Evolutionary conservation across 345 rosid genomes (phyloP).

Genomic region (Garcia nutans): DNA sequence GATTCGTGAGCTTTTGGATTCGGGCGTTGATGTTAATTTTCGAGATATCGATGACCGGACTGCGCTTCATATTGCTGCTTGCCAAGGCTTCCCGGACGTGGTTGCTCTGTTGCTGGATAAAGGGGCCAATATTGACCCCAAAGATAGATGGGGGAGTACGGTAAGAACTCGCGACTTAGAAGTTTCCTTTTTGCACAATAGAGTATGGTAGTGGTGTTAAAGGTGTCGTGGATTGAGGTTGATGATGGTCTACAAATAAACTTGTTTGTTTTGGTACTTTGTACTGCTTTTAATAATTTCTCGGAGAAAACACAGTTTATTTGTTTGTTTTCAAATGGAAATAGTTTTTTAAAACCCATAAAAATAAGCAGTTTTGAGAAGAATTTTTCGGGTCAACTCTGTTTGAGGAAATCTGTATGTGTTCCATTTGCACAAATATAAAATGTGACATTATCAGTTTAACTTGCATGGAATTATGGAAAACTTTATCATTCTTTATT

Average conservation of each 20-base stretch:
- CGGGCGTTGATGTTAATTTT: slow-evolving; percentile 67
- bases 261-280: slow-evolving; percentile 9
- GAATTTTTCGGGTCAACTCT: not conserved
- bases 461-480: not conserved
- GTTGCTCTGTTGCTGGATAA: slow-evolving; percentile 57
- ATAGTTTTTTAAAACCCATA: not conserved
- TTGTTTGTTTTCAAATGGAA: not conserved
- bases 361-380: not conserved
- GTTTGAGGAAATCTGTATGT: not conserved
- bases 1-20: slow-evolving; percentile 59
- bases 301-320: not conserved
- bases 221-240: not conserved
- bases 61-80: slow-evolving; percentile 86
- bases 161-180: slow-evolving; percentile 38
- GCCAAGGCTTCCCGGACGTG: slow-evolving; percentile 67
- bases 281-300: not conserved
- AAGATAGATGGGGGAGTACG: slow-evolving; percentile 96
- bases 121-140: slow-evolving; percentile 55
- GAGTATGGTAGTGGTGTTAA: not conserved
- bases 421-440: not conserved
- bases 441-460: not conserved
- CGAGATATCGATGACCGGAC: slow-evolving; percentile 83
- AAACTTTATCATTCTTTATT: not conserved
- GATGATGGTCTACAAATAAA: not conserved
- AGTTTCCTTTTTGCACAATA: not conserved